phyloP scores from a whole-genome alignment of 208 protist genomes.

The Borovskyia barvae region DNA sequence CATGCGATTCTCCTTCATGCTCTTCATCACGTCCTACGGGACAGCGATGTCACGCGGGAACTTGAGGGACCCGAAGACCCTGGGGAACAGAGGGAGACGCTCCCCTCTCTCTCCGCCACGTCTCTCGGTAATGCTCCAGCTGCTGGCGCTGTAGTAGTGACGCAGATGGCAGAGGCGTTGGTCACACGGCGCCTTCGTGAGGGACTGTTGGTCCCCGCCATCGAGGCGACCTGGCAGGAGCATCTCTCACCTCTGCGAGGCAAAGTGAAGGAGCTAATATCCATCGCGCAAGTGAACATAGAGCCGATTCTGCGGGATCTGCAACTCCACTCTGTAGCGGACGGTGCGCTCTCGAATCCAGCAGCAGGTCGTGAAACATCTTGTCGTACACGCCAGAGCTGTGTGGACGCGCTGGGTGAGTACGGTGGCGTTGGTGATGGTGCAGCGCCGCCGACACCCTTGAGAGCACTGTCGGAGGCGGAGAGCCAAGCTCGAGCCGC shows the following conservation, averaged over 20 bases:
- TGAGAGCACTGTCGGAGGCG: background rate
- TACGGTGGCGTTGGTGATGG: background rate
- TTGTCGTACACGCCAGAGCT: too few species aligned
- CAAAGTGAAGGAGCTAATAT: slow-evolving; percentile 39
- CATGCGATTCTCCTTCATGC: slow-evolving; percentile 38
- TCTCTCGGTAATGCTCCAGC: background rate
- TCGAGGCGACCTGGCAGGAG: slow-evolving; percentile 50
- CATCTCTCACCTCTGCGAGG: slow-evolving; percentile 46
- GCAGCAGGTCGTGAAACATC: too few species aligned
- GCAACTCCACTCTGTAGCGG: background rate
- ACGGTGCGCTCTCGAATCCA: background rate
- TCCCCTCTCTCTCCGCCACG: too few species aligned
- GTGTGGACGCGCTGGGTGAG: too few species aligned
- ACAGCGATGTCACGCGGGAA: background rate
- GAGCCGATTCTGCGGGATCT: slow-evolving; percentile 24
- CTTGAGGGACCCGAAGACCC: too few species aligned
- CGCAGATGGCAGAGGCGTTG: slow-evolving; percentile 16
- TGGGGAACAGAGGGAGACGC: too few species aligned
- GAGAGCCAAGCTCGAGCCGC: slow-evolving; percentile 7
- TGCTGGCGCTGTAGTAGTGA: background rate
- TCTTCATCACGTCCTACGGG: slow-evolving; percentile 26
- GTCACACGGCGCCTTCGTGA: slow-evolving; percentile 18
- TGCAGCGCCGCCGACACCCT: background rate
- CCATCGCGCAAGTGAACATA: slow-evolving; percentile 40
- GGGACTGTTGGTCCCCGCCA: slow-evolving; percentile 42